Conservation (phyloP, 768 basidiomycete species). For the Mycena maculata region DNA sequence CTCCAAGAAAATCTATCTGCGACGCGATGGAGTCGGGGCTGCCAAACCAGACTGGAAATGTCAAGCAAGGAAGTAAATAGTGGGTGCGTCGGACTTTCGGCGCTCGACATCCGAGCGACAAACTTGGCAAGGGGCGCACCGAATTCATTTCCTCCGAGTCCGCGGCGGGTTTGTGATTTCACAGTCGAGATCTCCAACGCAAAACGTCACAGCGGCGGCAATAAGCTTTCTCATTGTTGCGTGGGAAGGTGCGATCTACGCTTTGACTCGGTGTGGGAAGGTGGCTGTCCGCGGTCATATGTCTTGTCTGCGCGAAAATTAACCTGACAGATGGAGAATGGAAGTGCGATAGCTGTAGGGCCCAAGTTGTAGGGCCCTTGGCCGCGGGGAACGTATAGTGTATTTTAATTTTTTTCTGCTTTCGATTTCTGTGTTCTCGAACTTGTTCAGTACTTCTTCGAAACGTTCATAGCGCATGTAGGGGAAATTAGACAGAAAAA, state of each 20-base stretch:
- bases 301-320: background rate
- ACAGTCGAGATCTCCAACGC: too few species aligned
- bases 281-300: slow-evolving; percentile 4
- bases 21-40: background rate
- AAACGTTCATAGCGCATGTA: too few species aligned
- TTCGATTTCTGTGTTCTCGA: background rate
- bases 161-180: too few species aligned
- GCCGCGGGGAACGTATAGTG: slow-evolving; percentile 7
- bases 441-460: slow-evolving; percentile 8
- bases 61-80: background rate
- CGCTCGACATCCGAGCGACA: background rate
- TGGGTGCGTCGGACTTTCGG: too few species aligned
- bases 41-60: background rate
- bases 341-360: background rate
- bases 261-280: slow-evolving; percentile 30
- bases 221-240: slow-evolving; percentile 22
- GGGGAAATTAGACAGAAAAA: background rate
- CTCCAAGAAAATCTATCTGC: too few species aligned
- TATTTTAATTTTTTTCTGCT: background rate
- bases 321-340: slow-evolving; percentile 15
- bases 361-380: too few species aligned
- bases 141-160: too few species aligned
- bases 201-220: too few species aligned
- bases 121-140: background rate
- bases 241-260: slow-evolving; percentile 25